phyloP scores from a whole-genome alignment of 352 stramenopile genomes.

The Phytophthora sansomeana region DNA sequence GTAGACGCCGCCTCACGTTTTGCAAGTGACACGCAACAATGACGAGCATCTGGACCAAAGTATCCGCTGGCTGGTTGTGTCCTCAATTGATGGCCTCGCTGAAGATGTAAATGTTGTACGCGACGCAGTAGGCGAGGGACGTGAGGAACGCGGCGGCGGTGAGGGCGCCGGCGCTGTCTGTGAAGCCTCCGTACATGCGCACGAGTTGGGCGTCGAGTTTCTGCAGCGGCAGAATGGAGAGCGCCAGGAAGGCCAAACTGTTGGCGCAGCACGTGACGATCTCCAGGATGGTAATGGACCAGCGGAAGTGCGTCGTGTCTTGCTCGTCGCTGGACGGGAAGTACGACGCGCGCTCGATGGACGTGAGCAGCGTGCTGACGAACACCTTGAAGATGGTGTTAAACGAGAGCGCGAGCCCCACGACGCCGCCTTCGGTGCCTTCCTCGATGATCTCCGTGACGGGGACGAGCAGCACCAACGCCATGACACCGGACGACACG shows the following conservation, averaged over 20 bases:
- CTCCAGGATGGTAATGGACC: constrained; percentile 41
- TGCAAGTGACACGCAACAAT: too few species aligned
- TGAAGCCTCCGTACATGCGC: constrained; percentile 77
- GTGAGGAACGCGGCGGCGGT: constrained; percentile 46
- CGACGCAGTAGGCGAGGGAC: constrained; percentile 53
- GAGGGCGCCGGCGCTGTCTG: constrained; percentile 41
- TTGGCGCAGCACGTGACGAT: constrained; percentile 52
- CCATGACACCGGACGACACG: constrained; percentile 41
- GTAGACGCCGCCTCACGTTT: too few species aligned
- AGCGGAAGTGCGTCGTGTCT: constrained; percentile 32
- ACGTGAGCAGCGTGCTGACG: constrained; percentile 48
- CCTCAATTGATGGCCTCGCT: constrained; percentile 38
- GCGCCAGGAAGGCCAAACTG: constrained; percentile 35
- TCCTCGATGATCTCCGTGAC: constrained; percentile 72
- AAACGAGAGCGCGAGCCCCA: constrained; percentile 61
- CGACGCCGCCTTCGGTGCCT: constrained; percentile 61
- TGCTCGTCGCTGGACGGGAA: constrained; percentile 34
- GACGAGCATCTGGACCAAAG: too few species aligned
- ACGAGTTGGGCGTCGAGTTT: constrained; percentile 72
- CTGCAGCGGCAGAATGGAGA: constrained; percentile 56
- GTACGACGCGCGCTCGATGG: constrained; percentile 46
- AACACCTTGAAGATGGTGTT: constrained; percentile 63
- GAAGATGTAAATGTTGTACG: constrained; percentile 60
- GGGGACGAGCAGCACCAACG: constrained; percentile 47
- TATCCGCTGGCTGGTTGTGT: too few species aligned